Base-by-base conservation (phyloP, 192 early-diverging fungal species). In the Coemansia sp. region DNA sequence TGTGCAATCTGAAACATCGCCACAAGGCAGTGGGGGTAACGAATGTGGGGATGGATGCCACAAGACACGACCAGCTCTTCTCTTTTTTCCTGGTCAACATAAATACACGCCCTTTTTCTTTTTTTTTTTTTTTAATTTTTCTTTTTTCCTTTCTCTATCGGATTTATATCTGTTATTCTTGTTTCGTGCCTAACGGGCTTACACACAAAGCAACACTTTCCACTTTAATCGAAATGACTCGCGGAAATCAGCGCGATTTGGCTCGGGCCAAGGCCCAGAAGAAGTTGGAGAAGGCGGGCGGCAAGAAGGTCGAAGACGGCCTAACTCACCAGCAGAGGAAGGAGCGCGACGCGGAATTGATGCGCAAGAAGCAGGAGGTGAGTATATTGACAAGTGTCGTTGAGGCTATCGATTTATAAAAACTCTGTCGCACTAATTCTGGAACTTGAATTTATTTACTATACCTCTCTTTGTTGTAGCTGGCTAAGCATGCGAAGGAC, bases 211-310 rank as follows among this genome's bases (percentile, higher is more conserved):
- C 7, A 14, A n/a, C 32, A 23, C 5, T 12, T 19, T 37, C 17
- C 25, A 23, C 34, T 21, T 39, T 60, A 38, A n/a, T 12, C 12
- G 46, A 74, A 70, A 85, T 85, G 84, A 72, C 84, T 39, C 80
- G 85, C 58, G 85, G 85, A 50, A 86, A 86, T 62, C 85, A 86
- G 76, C 81, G 85, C 57, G 85, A 86, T 19, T 61, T 81, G 48
- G 85, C 81, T 27, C 85, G 85, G 38, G 61, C 72, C 59, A 63
- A 67, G 31, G 70, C 71, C 73, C 69, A 67, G 41, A 86, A 86
- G 78, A 83, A 81, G 73, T 63, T 58, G 34, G 67, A 77, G 3
- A 72, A 85, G 69, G 27, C 29, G 5, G 62, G 53, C 41, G 71
- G 75, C 59, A 74, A 74, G 36, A 85, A 83, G 62, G 25, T 19